phyloP scores from a whole-genome alignment of 129 eudicot genomes.

The Glebionis coronaria region DNA sequence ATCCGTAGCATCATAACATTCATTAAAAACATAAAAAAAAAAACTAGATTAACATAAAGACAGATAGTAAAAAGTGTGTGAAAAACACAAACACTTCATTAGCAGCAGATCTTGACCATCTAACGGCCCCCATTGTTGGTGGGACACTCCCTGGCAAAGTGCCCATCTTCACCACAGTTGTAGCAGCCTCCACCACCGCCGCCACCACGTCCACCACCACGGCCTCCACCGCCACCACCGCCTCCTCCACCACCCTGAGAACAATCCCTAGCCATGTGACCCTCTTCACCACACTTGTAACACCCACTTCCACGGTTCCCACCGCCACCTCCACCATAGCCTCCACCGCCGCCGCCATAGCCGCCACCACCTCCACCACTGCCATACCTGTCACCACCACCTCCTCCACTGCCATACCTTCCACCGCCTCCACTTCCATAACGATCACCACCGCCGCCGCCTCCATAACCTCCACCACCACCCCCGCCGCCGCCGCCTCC shows the following conservation, averaged over 20 bases:
- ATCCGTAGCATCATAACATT: no score
- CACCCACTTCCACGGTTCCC: slow-evolving; percentile 29
- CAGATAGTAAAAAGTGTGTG: no score
- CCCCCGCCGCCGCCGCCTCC: slow-evolving; percentile 24
- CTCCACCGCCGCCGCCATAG: slow-evolving; percentile 27
- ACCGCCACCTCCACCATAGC: slow-evolving; percentile 20
- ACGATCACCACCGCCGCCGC: slow-evolving; percentile 14
- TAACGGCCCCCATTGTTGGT: no score
- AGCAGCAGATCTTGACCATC: no score
- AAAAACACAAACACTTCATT: no score
- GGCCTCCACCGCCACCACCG: no score
- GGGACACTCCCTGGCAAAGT: no score
- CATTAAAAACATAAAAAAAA: no score
- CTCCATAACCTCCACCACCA: slow-evolving; percentile 13
- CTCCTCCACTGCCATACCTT: slow-evolving; percentile 16
- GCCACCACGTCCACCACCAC: no score
- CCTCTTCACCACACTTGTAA: slow-evolving; percentile 36
- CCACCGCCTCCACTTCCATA: slow-evolving; percentile 18
- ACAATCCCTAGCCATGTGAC: slow-evolving; percentile 47
- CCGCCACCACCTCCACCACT: slow-evolving; percentile 21
- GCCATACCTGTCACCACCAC: slow-evolving; percentile 15
- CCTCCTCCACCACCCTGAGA: slow-evolving; percentile 13
- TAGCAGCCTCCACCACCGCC: no score
- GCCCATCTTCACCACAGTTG: no score
- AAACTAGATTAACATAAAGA: no score